Percentiles rank a stretch among this genome's conserved stretches.
Conservation (phyloP, 495 filamentous ascomycete genomes). For the Lichina pygmaea region DNA sequence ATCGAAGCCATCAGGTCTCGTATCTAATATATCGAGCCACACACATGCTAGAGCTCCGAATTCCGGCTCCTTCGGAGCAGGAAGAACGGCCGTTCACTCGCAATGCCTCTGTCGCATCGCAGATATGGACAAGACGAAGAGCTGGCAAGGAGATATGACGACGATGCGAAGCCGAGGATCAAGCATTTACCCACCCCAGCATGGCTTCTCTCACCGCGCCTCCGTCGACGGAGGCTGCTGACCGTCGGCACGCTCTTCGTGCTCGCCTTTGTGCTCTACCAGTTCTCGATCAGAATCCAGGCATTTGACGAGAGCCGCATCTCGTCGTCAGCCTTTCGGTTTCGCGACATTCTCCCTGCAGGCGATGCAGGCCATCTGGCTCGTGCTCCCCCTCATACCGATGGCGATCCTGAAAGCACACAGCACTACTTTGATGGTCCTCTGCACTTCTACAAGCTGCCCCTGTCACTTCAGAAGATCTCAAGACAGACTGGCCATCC, state of each 20-base stretch:
- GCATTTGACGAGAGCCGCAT: too few species aligned
- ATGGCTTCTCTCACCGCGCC: neutral
- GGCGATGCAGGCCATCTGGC: neutral
- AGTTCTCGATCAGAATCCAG: neutral
- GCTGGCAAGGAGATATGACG: conserved; percentile 3
- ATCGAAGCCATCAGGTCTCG: too few species aligned
- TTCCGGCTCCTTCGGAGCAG: neutral
- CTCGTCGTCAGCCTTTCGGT: too few species aligned
- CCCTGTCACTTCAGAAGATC: neutral
- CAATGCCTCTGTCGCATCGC: neutral
- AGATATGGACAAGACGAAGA: conserved; percentile 1
- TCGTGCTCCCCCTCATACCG: neutral
- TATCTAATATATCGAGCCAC: too few species aligned
- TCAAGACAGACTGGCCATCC: neutral
- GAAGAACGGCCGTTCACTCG: too few species aligned
- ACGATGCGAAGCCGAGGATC: neutral
- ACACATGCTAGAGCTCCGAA: too few species aligned
- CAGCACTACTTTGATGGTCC: conserved; percentile 3
- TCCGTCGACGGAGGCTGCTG: neutral
- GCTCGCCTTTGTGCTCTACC: neutral
- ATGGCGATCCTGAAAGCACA: neutral
- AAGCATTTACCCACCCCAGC: neutral
- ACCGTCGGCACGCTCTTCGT: neutral
- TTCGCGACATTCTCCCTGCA: neutral
- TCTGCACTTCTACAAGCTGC: conserved; percentile 2